phyloP scores from a whole-genome alignment of 2,329 filamentous ascomycete genomes.

The Proliferodiscus dingleyae region DNA sequence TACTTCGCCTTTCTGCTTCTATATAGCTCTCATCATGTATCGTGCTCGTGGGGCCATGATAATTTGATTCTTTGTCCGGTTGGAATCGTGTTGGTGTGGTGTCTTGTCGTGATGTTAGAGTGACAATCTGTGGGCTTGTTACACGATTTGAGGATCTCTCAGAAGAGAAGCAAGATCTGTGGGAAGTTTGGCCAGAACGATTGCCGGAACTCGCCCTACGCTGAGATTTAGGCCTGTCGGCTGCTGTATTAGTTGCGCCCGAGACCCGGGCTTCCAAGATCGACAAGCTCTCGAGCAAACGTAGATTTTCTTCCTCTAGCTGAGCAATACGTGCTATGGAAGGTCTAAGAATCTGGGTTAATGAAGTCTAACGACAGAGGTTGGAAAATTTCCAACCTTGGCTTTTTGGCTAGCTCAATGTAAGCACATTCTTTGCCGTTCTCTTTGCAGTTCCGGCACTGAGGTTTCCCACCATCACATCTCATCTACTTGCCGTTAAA shows the following conservation, averaged over 20 bases:
- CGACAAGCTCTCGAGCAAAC: not conserved
- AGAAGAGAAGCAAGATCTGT: too few species aligned
- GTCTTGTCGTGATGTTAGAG: not conserved
- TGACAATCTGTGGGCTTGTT: not conserved
- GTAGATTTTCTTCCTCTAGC: conserved; percentile 8
- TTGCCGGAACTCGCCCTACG: too few species aligned
- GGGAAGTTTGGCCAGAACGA: not conserved
- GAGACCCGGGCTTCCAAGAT: not conserved
- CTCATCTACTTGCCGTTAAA: conserved; percentile 37
- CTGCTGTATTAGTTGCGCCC: not conserved
- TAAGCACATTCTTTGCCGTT: conserved; percentile 31
- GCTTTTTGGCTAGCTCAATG: conserved; percentile 2
- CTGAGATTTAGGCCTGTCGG: too few species aligned
- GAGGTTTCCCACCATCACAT: conserved; percentile 42
- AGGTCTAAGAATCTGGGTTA: conserved; percentile 3
- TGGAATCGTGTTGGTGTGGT: not conserved
- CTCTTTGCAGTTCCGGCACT: conserved; percentile 42
- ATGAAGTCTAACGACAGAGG: not conserved
- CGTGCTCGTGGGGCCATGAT: conserved; percentile 14
- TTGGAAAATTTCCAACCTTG: conserved; percentile 3
- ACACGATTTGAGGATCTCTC: too few species aligned
- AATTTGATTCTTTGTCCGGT: conserved; percentile 1
- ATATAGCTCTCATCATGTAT: conserved; percentile 10
- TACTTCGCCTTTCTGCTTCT: not conserved
- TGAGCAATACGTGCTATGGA: conserved; percentile 6